These are phyloP conservation scores for Raffaelea ambrosiae DNA, from an alignment of 2,329 filamentous ascomycete genomes.

Conservation along the genomic window DNA sequence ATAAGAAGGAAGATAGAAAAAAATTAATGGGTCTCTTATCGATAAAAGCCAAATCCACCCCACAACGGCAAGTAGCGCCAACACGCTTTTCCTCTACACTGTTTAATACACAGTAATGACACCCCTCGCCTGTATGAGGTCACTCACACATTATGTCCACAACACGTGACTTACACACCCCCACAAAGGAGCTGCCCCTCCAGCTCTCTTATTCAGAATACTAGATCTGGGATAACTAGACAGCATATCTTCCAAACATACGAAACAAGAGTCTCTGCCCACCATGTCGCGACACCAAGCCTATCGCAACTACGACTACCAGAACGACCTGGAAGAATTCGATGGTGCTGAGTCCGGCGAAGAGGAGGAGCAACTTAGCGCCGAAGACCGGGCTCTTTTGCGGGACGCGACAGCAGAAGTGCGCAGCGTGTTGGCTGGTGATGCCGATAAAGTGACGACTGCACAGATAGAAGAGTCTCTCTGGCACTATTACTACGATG, in stretches of 20 bases:
- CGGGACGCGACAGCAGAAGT: constrained; percentile 59
- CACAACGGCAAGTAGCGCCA: no score
- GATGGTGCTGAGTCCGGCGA: constrained; percentile 36
- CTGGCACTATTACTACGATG: constrained; percentile 94
- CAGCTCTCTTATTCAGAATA: not conserved
- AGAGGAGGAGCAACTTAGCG: constrained; percentile 35
- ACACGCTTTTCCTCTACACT: no score
- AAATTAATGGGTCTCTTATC: no score
- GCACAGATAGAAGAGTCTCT: constrained; percentile 77
- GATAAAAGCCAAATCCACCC: not conserved
- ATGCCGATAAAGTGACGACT: constrained; percentile 46
- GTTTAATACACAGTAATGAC: no score
- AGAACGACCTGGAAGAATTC: constrained; percentile 43
- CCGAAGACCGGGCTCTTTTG: constrained; percentile 45
- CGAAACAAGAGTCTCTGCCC: not conserved
- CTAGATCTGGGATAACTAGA: no score
- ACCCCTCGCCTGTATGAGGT: no score
- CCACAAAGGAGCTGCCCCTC: not conserved
- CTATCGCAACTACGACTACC: constrained; percentile 40
- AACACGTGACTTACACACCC: not conserved
- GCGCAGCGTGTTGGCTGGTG: constrained; percentile 52
- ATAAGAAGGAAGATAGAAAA: not conserved
- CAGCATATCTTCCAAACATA: not conserved
- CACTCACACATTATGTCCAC: no score
- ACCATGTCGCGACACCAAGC: constrained; percentile 38